Evolutionary conservation across 106 monocot genomes (phyloP), one percentile per base, ranked within the genome.

Genomic region (Acorus calamus): DNA sequence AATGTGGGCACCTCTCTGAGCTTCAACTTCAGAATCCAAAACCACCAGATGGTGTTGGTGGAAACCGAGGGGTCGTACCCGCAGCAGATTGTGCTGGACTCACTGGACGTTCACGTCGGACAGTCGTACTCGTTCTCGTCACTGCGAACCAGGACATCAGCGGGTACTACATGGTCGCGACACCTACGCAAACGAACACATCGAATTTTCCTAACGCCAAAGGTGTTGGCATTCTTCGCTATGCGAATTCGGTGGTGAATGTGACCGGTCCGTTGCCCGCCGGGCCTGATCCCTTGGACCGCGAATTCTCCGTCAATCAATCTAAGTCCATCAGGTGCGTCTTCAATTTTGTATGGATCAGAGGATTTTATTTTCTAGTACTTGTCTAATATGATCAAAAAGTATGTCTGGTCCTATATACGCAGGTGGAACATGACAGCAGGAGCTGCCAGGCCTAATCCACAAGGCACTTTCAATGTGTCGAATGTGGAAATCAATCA

Each of bases 31-130:
- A 73, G 69, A 60, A 69, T 79, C 14, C 79, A 74, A 46, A 65
- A 55, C 14, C 79, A 79, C 57, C 53, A 59, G 10, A 69, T 79
- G 69, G 42, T 51, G 13, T 59, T 79, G 60, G 79, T 79, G 28
- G 79, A 79, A 54, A 74, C 79, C 3, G 79, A 79, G 65, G 79
- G 79, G 65, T 79, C 79, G 4, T 79, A 79, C 69, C 73, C 73
- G 13, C 6, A 68, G 5, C 73, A 79, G 52, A 79, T 79, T 12
- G 65, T 51, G 9, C 49, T 79, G 44, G 79, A 79, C 11, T 79
- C 79, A 0, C 79, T 79, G 9, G 79, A 74, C 51, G 79, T 80
- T 9, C 71, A 75, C 44, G 62, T 71, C 7, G 71, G 80, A 3
- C 80, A 80, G 55, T 80, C 80, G 0, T 80, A 80, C 57, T 80